These are phyloP conservation scores for Alternaria ethzedia DNA, from an alignment of 2,329 filamentous ascomycete genomes.

Conservation along the genomic window DNA sequence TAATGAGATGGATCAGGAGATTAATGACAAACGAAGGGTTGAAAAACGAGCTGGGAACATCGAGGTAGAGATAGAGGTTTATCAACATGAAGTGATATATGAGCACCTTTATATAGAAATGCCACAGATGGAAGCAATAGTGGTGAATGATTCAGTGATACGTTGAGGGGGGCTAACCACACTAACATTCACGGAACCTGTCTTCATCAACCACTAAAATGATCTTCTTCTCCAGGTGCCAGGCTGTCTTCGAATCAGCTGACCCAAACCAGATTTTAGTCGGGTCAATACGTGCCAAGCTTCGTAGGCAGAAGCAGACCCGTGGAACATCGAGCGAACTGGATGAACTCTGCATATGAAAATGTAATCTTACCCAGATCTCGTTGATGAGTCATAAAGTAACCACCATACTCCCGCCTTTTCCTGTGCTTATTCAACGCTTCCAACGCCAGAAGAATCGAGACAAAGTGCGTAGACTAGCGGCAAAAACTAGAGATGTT, in stretches of 20 bases:
- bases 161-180: neutral
- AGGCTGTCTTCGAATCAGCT: neutral
- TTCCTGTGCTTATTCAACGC: slow-evolving; percentile 9
- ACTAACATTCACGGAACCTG: neutral
- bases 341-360: slow-evolving; percentile 3
- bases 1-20: slow-evolving; percentile 1
- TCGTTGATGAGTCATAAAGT: neutral
- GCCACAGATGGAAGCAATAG: neutral
- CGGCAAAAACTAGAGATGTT: neutral
- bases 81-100: neutral
- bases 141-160: neutral
- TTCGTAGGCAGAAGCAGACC: slow-evolving; percentile 3
- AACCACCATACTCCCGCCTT: slow-evolving; percentile 16
- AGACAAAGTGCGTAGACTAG: neutral
- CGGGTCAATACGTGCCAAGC: neutral
- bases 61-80: neutral
- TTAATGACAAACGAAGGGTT: neutral
- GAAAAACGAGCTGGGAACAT: neutral
- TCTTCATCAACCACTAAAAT: neutral
- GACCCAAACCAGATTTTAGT: neutral
- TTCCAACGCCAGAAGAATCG: slow-evolving; percentile 27
- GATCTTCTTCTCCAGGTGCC: neutral
- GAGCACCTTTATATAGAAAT: neutral
- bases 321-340: neutral
- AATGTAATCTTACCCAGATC: slow-evolving; percentile 1